These are phyloP conservation scores for Sinapis alba DNA, from an alignment of 441 rosid genomes.

Conservation along the genomic window DNA sequence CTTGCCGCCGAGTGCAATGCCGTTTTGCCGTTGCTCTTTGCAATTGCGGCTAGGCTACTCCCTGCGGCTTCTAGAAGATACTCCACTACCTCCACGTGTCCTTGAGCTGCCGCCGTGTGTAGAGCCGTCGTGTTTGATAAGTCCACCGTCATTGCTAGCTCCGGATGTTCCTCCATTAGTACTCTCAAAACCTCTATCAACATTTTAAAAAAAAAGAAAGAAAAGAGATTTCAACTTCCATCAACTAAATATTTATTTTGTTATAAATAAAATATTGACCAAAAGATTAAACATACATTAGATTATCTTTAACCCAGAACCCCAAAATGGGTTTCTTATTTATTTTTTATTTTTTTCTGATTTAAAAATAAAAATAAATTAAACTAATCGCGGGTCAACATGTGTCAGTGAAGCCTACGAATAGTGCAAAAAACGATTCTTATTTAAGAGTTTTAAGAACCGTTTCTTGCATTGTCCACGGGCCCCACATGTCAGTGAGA, in stretches of 20 bases:
- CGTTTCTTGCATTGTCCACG: too few relatives aligned
- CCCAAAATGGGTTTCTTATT: too few relatives aligned
- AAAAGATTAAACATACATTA: not conserved
- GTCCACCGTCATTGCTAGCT: conserved; percentile 80
- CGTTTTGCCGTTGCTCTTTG: conserved; percentile 79
- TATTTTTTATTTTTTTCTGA: too few relatives aligned
- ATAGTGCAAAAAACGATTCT: too few relatives aligned
- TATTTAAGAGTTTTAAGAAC: too few relatives aligned
- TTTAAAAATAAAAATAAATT: too few relatives aligned
- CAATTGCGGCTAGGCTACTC: conserved; percentile 68
- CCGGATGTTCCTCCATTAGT: conserved; percentile 73
- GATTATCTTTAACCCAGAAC: too few relatives aligned
- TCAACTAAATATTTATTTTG: too few relatives aligned
- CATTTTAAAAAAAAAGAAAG: too few relatives aligned
- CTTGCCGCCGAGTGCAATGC: conserved; percentile 83
- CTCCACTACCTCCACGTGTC: conserved; percentile 65
- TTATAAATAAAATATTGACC: not conserved
- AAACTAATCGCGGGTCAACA: too few relatives aligned
- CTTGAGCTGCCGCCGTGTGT: conserved; percentile 80
- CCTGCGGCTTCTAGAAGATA: conserved; percentile 55
- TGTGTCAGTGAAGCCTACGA: too few relatives aligned
- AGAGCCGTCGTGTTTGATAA: conserved; percentile 72
- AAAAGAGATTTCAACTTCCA: not conserved
- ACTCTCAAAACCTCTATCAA: conserved; percentile 54
- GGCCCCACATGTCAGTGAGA: too few relatives aligned